These are phyloP conservation scores for Dactylellina parvicollis DNA, from an alignment of 2,329 filamentous ascomycete genomes.

Conservation along the genomic window DNA sequence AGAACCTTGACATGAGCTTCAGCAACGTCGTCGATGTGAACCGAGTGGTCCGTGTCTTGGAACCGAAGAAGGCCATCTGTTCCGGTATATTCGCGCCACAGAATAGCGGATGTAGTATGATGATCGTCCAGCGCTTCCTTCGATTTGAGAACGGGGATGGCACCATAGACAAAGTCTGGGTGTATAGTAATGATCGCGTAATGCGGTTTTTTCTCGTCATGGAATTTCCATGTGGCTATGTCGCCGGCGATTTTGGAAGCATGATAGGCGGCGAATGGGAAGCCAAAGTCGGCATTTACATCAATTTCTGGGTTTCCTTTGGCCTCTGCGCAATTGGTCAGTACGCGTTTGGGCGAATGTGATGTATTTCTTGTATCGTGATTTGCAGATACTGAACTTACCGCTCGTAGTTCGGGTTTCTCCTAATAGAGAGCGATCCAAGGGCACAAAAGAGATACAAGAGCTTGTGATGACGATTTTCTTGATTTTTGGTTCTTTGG, in stretches of 20 bases:
- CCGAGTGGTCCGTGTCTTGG: constrained; percentile 41
- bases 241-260: constrained; percentile 46
- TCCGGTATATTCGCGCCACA: constrained; percentile 46
- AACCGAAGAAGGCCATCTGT: constrained; percentile 38
- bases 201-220: constrained; percentile 36
- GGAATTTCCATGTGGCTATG: constrained; percentile 44
- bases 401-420: constrained; percentile 32
- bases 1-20: constrained; percentile 45
- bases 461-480: constrained; percentile 73
- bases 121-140: constrained; percentile 21
- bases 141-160: constrained; percentile 32
- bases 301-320: constrained; percentile 40
- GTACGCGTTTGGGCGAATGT: neutral
- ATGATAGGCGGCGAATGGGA: constrained; percentile 44
- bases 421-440: constrained; percentile 32
- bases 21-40: constrained; percentile 45
- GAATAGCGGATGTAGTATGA: constrained; percentile 35
- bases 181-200: constrained; percentile 41
- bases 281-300: constrained; percentile 31
- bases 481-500: constrained; percentile 67
- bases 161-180: constrained; percentile 46
- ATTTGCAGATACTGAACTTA: neutral
- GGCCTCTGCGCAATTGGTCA: constrained; percentile 6
- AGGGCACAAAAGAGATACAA: constrained; percentile 56
- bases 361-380: neutral